phyloP scores from a whole-genome alignment of 805 yeast genomes.

The Kluyveromyces siamensis region DNA sequence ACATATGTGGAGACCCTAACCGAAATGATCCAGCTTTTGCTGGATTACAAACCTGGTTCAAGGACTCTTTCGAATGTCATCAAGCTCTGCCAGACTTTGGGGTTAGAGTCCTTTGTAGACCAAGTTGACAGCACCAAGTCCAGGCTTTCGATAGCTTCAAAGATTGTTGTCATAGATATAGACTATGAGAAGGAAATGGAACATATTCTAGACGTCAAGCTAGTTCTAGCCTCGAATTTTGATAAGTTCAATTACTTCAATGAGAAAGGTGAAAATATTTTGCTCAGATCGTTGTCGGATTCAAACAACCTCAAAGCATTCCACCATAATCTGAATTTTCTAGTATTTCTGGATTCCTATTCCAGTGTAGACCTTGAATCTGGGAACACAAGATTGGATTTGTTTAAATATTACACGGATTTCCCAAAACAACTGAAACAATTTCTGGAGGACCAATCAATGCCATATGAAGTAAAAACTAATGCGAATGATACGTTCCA shows the following conservation, averaged over 20 bases:
- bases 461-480: slow-evolving; percentile 13
- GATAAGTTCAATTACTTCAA: slow-evolving; percentile 28
- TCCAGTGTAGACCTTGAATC: slow-evolving; percentile 24
- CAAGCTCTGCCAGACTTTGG: slow-evolving; percentile 27
- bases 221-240: slow-evolving; percentile 30
- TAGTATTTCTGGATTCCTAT: slow-evolving; percentile 24
- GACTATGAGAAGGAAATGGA: slow-evolving; percentile 22
- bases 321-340: slow-evolving; percentile 25
- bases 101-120: slow-evolving; percentile 28
- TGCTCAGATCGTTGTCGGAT: slow-evolving; percentile 22
- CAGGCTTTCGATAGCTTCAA: slow-evolving; percentile 29
- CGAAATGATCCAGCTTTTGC: slow-evolving; percentile 24
- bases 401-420: slow-evolving; percentile 27
- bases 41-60: slow-evolving; percentile 27
- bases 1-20: slow-evolving; percentile 18
- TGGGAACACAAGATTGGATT: slow-evolving; percentile 16
- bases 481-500: slow-evolving; percentile 25
- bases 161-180: slow-evolving; percentile 30
- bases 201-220: slow-evolving; percentile 26
- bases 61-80: slow-evolving; percentile 26
- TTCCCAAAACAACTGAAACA: slow-evolving; percentile 15
- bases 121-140: slow-evolving; percentile 19
- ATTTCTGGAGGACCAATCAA: slow-evolving; percentile 12
- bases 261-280: slow-evolving; percentile 18
- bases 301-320: slow-evolving; percentile 24